These are phyloP conservation scores for Boeremia exigua DNA, from an alignment of 2,329 filamentous ascomycete species.

Conservation along the genomic window DNA sequence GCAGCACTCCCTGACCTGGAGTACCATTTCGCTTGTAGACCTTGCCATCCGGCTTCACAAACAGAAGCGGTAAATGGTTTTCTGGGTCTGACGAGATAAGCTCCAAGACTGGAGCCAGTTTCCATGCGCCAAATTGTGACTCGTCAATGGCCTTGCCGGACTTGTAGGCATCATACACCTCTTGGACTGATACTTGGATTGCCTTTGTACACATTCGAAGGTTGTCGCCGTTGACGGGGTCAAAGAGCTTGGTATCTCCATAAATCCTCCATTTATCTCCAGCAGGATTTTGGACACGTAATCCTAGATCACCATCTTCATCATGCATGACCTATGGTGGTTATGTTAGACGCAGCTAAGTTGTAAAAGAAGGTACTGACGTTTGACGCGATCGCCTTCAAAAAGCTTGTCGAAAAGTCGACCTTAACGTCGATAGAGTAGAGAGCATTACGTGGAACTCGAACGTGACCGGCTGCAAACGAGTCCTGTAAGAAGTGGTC, in stretches of 20 bases:
- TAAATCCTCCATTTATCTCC: not conserved
- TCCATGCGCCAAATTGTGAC: not conserved
- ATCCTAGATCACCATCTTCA: not conserved
- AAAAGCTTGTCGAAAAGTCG: not conserved
- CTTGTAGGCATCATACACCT: not conserved
- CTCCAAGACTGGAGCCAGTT: not conserved
- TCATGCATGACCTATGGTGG: not conserved
- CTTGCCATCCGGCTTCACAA: not conserved
- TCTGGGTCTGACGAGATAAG: not conserved
- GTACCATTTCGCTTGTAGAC: not conserved
- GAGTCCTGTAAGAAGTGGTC: not conserved
- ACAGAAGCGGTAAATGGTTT: not conserved
- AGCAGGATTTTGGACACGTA: not conserved
- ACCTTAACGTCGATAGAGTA: not conserved
- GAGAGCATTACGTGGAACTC: not conserved
- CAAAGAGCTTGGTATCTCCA: not conserved
- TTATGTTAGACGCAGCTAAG: not conserved
- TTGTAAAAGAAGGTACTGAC: too few species aligned
- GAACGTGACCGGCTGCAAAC: not conserved
- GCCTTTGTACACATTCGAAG: not conserved
- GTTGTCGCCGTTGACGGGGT: not conserved
- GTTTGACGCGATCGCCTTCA: not conserved
- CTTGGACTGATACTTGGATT: not conserved
- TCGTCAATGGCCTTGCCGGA: not conserved
- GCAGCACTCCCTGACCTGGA: not conserved